Base-by-base conservation (phyloP, 805 yeast genomes). In the Brettanomyces sp. region DNA sequence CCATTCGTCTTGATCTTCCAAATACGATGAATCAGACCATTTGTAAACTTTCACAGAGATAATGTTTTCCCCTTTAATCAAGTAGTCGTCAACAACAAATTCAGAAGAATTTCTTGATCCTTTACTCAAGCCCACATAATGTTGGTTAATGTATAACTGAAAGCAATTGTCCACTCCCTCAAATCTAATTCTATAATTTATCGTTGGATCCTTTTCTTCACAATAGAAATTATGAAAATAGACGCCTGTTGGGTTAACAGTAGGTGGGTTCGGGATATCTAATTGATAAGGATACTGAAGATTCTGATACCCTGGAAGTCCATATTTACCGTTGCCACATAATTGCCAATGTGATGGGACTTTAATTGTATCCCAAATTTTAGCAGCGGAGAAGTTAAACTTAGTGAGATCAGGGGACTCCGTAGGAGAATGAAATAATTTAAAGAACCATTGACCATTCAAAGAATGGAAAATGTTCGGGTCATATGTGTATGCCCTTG, bases 321-420 rank as follows among this genome's bases (percentile, higher is more conserved):
- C 41, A 18, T 38, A 38, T 38, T 38, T 38, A 18, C 41, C 41
- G 24, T 38, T 38, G 24, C 7, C 12, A 7, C 18, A 12, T 24
- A 38, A 38, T 22, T 38, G 41, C 41, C 41, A 38, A 38, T 38
- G 41, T 6, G 41, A 14, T 18, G 41, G 41, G 24, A 38, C 41
- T 12, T 14, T 38, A 18, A 38, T 38, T 5, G 41, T 18, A 18
- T 13, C 24, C 41, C 41, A 38, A 38, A 12, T 24, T 18, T 18
- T 12, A n/a, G 24, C 21, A 12, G 22, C 5, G n/a, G 41, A 38
- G 2, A 24, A 13, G n/a, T 22, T 22, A 7, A 38, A 24, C 11
- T 7, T 38, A 7, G 25, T 38, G 25, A 38, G 24, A 22, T 38
- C 24, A n/a, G 41, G 41, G 7, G 41, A 38, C 12, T 18, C 21